Base-by-base conservation (phyloP, 1,284 basidiomycete species). In the Coriolopsis trogii region DNA sequence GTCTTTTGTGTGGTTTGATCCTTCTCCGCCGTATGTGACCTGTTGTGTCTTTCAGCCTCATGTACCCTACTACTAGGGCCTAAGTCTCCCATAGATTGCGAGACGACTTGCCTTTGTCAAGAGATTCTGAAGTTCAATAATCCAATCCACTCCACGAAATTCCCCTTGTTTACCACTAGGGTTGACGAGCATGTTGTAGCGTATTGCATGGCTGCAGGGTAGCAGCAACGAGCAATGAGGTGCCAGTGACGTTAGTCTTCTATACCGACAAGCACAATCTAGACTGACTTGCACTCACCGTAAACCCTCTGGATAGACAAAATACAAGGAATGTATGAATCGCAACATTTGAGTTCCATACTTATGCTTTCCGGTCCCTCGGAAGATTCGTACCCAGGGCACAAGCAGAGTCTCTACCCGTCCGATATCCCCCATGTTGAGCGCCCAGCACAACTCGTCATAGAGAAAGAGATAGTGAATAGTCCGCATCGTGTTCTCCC, bases 381-480 rank as follows among this genome's bases (percentile, higher is more conserved):
- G 42, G 50, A 73, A 74, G 3, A 73, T 60, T 10, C 37, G 55
- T 1, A 67, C 63, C 72, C 72, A 74, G 0, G 55, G 51, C 3
- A 62, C 7, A 26, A 74, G 60, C 0, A 58, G 42, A 0, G 52
- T 51, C 48, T 74, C 70, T 1, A 74, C 49, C 0, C 63, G 62
- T 0, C 71, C 70, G 47, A 76, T 70, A 45, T 74, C 72, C 0
- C 74, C 70, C 1, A 49, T 26, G 31, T 71, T 70, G 58, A 71
- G 58, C 0, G 69, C 64, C 46, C 66, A 61, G 4, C 59, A 53
- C 0, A 70, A 47, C 39, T 72, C 69, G 29, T 70, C 63, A 40
- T 73, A 71, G 0, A 73, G 58, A 0, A 73, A 51, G 20, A 68
- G 63, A 26, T 72, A 62, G 21, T 68, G 51, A 0, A 70, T 49